These are phyloP conservation scores for Yamadazyma diospyri DNA, from an alignment of 1,139 yeast genomes.

Conservation along the genomic window DNA sequence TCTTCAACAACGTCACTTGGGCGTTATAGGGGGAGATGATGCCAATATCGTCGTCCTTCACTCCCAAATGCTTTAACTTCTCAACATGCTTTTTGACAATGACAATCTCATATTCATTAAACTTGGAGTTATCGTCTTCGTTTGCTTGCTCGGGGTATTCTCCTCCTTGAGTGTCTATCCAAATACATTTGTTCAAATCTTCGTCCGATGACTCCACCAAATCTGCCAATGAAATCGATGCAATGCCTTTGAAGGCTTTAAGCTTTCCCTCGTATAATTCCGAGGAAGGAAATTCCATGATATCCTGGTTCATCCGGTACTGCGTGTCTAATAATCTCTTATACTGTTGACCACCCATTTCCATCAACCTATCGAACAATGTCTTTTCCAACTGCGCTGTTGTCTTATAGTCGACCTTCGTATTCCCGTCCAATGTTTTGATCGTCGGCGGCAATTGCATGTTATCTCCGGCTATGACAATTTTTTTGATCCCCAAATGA, in stretches of 20 bases:
- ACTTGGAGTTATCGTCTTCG: conserved; percentile 50
- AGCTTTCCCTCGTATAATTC: conserved; percentile 62
- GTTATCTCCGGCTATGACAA: conserved; percentile 84
- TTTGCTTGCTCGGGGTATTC: conserved; percentile 61
- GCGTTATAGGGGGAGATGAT: conserved; percentile 88
- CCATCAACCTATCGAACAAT: conserved; percentile 73
- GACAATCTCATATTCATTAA: conserved; percentile 68
- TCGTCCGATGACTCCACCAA: conserved; percentile 42
- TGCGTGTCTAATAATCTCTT: conserved; percentile 64
- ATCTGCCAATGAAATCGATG: conserved; percentile 50
- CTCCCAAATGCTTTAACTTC: conserved; percentile 45
- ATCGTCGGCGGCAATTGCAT: conserved; percentile 83
- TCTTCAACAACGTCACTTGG: conserved; percentile 65
- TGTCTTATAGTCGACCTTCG: conserved; percentile 23
- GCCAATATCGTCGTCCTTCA: conserved; percentile 58
- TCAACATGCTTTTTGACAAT: conserved; percentile 57
- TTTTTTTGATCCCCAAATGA: conserved; percentile 54
- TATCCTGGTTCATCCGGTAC: conserved; percentile 78
- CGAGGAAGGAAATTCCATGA: conserved; percentile 77
- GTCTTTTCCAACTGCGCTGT: conserved; percentile 55
- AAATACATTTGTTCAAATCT: conserved; percentile 41
- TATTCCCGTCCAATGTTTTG: conserved; percentile 37
- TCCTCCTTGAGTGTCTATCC: conserved; percentile 96
- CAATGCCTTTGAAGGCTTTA: conserved; percentile 60
- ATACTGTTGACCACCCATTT: conserved; percentile 44